Conservation (phyloP, 2,329 filamentous ascomycete genomes). For the Kalaharituber pfeilii region DNA sequence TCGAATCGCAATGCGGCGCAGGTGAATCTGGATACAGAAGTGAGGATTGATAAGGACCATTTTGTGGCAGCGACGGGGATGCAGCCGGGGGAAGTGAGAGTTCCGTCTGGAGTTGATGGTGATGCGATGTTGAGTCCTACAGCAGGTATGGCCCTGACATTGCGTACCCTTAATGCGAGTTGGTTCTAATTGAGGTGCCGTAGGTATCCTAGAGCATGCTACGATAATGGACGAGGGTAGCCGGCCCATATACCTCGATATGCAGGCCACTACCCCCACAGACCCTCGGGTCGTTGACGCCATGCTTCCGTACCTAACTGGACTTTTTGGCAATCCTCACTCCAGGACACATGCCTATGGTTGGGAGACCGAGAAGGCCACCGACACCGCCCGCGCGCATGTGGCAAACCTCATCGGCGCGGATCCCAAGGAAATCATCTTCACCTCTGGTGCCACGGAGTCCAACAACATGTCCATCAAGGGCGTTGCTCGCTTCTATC, state of each 20-base stretch:
- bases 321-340: conserved; percentile 90
- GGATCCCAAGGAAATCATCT: conserved; percentile 94
- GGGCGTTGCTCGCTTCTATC: conserved; percentile 90
- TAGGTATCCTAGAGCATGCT: conserved; percentile 73
- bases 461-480: conserved; percentile 99
- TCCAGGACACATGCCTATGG: conserved; percentile 95
- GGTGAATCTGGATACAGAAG: conserved; percentile 11
- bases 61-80: conserved; percentile 13
- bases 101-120: conserved; percentile 6
- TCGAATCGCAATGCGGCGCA: conserved; percentile 8
- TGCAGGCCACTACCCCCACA: conserved; percentile 91
- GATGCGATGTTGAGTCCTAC: conserved; percentile 16
- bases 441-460: conserved; percentile 94
- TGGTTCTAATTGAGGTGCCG: neutral
- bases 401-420: conserved; percentile 79
- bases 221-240: conserved; percentile 85
- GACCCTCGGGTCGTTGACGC: conserved; percentile 89
- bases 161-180: neutral
- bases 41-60: conserved; percentile 10
- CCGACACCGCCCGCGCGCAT: conserved; percentile 70
- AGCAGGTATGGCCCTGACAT: conserved; percentile 11
- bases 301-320: conserved; percentile 89
- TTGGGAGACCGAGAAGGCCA: conserved; percentile 92
- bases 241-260: conserved; percentile 91
- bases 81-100: conserved; percentile 8